A percentile compares a stretch with the other conserved stretches of the same genome.
phyloP scores from a whole-genome alignment of 139 green algal genomes.

The Asterochloris sp. region DNA sequence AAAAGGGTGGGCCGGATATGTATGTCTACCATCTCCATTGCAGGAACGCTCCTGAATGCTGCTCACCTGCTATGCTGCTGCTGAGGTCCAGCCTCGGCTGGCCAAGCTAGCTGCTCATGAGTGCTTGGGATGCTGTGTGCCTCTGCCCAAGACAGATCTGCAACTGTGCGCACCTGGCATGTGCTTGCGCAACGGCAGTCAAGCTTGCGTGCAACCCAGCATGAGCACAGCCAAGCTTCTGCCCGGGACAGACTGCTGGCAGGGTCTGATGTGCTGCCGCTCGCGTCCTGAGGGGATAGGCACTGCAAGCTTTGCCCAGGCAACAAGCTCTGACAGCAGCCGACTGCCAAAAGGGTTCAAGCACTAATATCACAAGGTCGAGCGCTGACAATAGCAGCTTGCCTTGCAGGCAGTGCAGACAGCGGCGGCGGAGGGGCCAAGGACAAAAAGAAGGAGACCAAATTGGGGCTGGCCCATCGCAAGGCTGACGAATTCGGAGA shows the following conservation, averaged over 20 bases:
- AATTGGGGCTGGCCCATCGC: slow-evolving; percentile 76
- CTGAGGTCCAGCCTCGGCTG: not conserved
- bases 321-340: not conserved
- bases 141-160: not conserved
- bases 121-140: not conserved
- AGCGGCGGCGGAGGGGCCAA: not conserved
- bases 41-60: not conserved
- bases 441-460: slow-evolving; percentile 85
- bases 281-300: not conserved
- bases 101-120: not conserved
- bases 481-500: slow-evolving; percentile 89
- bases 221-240: too few relatives aligned
- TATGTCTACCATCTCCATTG: not conserved
- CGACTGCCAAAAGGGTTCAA: not conserved
- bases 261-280: too few relatives aligned
- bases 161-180: not conserved
- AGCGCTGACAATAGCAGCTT: not conserved
- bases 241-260: too few relatives aligned
- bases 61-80: not conserved
- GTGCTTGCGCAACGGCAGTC: not conserved
- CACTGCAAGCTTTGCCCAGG: not conserved
- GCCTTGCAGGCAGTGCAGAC: too few relatives aligned
- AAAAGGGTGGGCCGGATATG: not conserved
- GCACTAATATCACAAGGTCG: not conserved
- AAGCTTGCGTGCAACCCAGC: too few relatives aligned